phyloP scores from a whole-genome alignment of 306 rosid species.

The Malus domestica region ASM211411v1 NC_041799.1:4149501-4150000 shows the following conservation, averaged over 20 bases:
- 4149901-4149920: constrained; percentile 46
- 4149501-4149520: no score
- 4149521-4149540: no score
- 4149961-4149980: no score
- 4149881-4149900: constrained; percentile 43
- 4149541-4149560: no score
- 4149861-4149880: constrained; percentile 41
- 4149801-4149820: constrained; percentile 24
- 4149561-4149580: no score
- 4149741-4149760: constrained; percentile 28
- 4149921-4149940: no score
- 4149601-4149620: no score
- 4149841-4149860: constrained; percentile 32
- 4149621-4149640: no score
- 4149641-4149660: no score
- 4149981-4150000: no score
- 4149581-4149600: no score
- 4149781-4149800: constrained; percentile 35
- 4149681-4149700: constrained; percentile 26
- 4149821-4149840: constrained; percentile 38
- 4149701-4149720: constrained; percentile 41
- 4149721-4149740: constrained; percentile 23
- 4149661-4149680: background rate
- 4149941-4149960: no score
- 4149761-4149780: constrained; percentile 31